phyloP scores from a whole-genome alignment of 1,284 basidiomycete species.

The Grifola frondosa region DNA sequence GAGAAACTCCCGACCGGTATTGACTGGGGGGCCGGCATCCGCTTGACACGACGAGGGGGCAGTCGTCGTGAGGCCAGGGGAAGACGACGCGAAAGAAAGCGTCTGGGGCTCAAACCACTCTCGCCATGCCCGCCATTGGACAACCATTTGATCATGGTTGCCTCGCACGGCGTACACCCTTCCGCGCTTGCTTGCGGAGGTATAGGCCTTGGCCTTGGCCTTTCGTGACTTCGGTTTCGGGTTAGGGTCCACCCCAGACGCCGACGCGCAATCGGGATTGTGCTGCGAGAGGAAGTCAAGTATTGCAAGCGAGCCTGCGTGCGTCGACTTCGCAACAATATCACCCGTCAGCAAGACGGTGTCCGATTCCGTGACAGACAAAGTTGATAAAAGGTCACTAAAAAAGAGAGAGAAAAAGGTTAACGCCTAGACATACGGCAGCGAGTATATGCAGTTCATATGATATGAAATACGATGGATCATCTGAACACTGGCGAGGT shows the following conservation, averaged over 20 bases:
- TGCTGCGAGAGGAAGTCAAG: conserved; percentile 63
- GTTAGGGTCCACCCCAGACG: conserved; percentile 8
- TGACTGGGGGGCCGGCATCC: conserved; percentile 33
- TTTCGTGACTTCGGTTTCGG: conserved; percentile 1
- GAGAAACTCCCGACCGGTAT: conserved; percentile 54
- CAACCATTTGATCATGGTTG: conserved; percentile 87
- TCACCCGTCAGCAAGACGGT: conserved; percentile 82
- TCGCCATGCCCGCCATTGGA: conserved; percentile 87
- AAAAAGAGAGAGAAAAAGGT: conserved; percentile 6
- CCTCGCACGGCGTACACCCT: conserved; percentile 75
- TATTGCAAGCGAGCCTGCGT: conserved; percentile 58
- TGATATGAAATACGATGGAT: too few relatives aligned
- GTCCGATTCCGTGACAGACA: conserved; percentile 64
- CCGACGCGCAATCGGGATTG: conserved; percentile 28
- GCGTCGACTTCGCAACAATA: conserved; percentile 68
- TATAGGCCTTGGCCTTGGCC: too few relatives aligned
- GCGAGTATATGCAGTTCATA: background rate
- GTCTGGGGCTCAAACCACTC: conserved; percentile 51
- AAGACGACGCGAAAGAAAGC: conserved; percentile 17
- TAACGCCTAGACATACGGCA: conserved; percentile 1
- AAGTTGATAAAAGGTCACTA: conserved; percentile 62
- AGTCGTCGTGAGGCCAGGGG: conserved; percentile 3
- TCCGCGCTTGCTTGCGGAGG: conserved; percentile 13
- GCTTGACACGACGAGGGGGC: conserved; percentile 5
- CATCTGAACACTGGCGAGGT: too few relatives aligned